phyloP scores from a whole-genome alignment of 2,329 filamentous ascomycete genomes.

The Dactylonectria estremocensis region DNA sequence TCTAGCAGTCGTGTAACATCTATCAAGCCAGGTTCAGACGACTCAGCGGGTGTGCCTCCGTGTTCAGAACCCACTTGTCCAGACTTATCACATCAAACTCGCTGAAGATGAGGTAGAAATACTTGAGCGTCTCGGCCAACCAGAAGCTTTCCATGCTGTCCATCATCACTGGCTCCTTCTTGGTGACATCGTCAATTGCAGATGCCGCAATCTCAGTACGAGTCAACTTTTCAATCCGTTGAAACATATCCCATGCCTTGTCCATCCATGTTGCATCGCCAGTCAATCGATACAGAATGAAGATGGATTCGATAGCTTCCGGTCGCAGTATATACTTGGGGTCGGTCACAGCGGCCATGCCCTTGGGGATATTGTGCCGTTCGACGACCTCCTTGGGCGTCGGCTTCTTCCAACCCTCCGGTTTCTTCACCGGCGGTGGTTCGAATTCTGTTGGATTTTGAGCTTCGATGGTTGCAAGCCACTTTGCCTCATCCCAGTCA shows the following conservation, averaged over 20 bases:
- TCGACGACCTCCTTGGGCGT: conserved; percentile 44
- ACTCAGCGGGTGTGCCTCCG: conserved; percentile 68
- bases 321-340: conserved; percentile 77
- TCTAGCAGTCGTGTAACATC: background rate
- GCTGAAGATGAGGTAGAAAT: conserved; percentile 75
- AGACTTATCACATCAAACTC: conserved; percentile 72
- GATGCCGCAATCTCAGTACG: conserved; percentile 75
- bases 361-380: conserved; percentile 61
- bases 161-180: conserved; percentile 53
- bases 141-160: conserved; percentile 85
- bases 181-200: conserved; percentile 74
- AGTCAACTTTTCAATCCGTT: conserved; percentile 73
- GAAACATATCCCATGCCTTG: conserved; percentile 83
- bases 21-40: conserved; percentile 32
- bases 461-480: conserved; percentile 47
- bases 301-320: conserved; percentile 86
- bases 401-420: conserved; percentile 44
- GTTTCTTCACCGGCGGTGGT: conserved; percentile 37
- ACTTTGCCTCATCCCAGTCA: conserved; percentile 51
- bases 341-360: conserved; percentile 70
- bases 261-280: conserved; percentile 76
- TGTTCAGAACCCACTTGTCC: conserved; percentile 75
- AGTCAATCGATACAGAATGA: conserved; percentile 83
- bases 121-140: conserved; percentile 78
- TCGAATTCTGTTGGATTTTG: conserved; percentile 45